Base-by-base conservation (phyloP, 345 rosid species). In the Citrus mangshanensis region DNA sequence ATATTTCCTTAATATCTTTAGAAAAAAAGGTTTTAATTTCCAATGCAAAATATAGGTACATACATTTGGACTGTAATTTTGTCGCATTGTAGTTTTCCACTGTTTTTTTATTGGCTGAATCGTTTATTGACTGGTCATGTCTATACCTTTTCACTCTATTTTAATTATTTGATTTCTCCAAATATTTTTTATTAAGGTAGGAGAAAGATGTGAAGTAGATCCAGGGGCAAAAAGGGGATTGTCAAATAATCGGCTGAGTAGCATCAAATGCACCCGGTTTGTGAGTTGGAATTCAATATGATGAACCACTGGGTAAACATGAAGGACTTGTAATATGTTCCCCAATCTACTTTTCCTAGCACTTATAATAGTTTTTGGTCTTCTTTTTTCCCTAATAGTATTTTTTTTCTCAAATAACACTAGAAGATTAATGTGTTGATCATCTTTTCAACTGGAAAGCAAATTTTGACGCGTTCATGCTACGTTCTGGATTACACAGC, bases 271-370 rank as follows among this genome's bases (percentile, higher is more conserved):
- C 94, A 60, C 90, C 91, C 34, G 95, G 97, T 82, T 94, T 91
- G 75, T 95, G 97, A 95, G 85, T 95, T 81, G 97, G 99, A 69
- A 84, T 93, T 83, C 95, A 93, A 82, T 92, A 89, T 81, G 98
- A 93, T 78, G 98, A 96, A 83, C 99, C 97, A 18, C 67, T 94
- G 80, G 99, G 98, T 64, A 96, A 96, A 88, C 98, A 96, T 78
- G 97, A 94, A 75, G 98, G 99, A 34, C 28, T 61, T 35, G 3
- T 24, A 18, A 22, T 21, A 6, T 3, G 25, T 5, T 68, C 35
- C 1, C 30, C 63, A 6, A 16, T 18, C 24, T 69, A 37, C 22
- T 19, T 70, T 65, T n/a, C 65, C 1, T 66, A 32, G 9, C 32
- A 37, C 12, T 67, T 42, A n/a, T 60, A 55, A 21, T 16, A 37